Base-by-base conservation (phyloP, 2,329 filamentous ascomycete genomes). In the Arthrocladium fulminans region DNA sequence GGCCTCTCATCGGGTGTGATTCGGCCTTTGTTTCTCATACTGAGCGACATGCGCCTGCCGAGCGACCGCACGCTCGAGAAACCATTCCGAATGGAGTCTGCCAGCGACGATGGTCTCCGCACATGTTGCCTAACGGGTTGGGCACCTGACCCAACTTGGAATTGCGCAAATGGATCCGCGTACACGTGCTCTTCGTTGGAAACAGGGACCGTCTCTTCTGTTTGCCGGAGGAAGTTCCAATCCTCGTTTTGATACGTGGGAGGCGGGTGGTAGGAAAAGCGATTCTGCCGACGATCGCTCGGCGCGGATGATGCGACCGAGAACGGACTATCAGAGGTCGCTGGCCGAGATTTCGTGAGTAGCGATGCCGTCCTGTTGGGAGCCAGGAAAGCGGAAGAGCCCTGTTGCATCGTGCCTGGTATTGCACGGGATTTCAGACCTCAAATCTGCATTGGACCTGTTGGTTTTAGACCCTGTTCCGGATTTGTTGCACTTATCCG, bases 351-450 rank as follows among this genome's bases (percentile, higher is more conserved):
- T 50, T 60, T 62, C 46, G 65, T 56, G 10, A 66, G 63, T 30
- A 70, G 52, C 13, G 69, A 70, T 24, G 66, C 60, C 52, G 65
- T 63, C 50, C 65, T 64, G 25, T 61, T 60, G 30, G 63, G 54
- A 23, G 63, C 55, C 49, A 59, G 54, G 27, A 43, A 50, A 23
- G 57, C 56, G 5, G 55, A 52, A 41, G 68, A 65, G 34, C 23
- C 41, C 17, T 51, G 34, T 29, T 53, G 49, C 55, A 57, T 57
- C 20, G 30, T 50, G 34, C 25, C 17, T 41, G 32, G 4, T 13
- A 19, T 25, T 32, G 20, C 19, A 42, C 38, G 17, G 47, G 24
- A 27, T 22, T 24, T 25, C 38, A 34, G 32, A 7, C 13, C 32
- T 35, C 32, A 35, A 29, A 35, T 35, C 32, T 15, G 32, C 32